Evolutionary conservation across 1,139 yeast genomes (phyloP), one percentile per base, ranked within the genome.

Genomic region (Tardiomyces depauwii): DNA sequence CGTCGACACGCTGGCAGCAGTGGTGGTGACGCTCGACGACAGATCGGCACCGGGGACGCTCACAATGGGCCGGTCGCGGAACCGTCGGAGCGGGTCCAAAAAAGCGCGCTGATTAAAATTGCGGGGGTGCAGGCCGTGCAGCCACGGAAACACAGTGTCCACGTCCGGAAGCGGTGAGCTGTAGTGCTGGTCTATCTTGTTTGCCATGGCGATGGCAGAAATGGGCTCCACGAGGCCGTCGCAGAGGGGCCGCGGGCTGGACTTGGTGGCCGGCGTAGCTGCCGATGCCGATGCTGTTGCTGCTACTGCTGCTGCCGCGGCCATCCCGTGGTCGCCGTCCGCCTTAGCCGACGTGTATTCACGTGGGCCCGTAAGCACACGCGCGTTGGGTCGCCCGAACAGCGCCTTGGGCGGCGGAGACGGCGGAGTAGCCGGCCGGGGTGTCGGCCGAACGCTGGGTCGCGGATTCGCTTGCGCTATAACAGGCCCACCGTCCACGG

Each of bases 91-190:
- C 6, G 63, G 59, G 48, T 60, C 62, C 41, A 61, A 47, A 46
- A 63, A 61, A 11, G 60, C 57, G 39, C 60, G 52, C 50, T 66
- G 71, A 44, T 55, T 46, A 19, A 55, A 42, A 48, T 67, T 67
- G n/a, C 47, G 44, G 3, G 61, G 58, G 49, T 62, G 62, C 39
- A 67, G 53, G 0, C 95, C 94, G 60, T 88, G 96, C 40, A 86
- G 70, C 96, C 96, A 88, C 1, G 97, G 97, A 56, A 88, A 89
- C 73, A 88, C 77, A 9, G 59, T 62, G 25, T 70, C 74, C 13
- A 91, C 81, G 1, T 74, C 77, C 0, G 96, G 95, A 36, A 87
- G 65, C 1, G 77, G 74, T 9, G 71, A 63, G 48, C 71, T 55
- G 43, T 62, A 60, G 44, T 59, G 61, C 39, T 51, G 5, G 36